Evolutionary conservation across 208 protist species (phyloP).

Genomic region (Porcisia deanei): DNA sequence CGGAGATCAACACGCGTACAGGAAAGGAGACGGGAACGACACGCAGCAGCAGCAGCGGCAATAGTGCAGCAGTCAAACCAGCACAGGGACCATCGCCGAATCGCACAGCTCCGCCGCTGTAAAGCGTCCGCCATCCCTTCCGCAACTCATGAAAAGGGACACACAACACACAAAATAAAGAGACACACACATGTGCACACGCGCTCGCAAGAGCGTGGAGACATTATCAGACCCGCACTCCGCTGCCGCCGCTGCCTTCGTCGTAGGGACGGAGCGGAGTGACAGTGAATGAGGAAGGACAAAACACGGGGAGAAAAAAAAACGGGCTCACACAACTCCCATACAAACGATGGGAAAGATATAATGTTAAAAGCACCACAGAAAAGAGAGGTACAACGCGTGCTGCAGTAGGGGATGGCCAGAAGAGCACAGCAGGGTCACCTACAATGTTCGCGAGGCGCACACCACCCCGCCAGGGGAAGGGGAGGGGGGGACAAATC

Average conservation of each 20-base stretch:
- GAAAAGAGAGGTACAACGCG: not conserved
- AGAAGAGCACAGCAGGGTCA: not conserved
- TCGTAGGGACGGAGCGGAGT: not conserved
- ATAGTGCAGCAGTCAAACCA: not conserved
- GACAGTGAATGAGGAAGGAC: not conserved
- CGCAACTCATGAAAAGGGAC: constrained; percentile 9
- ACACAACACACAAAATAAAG: not conserved
- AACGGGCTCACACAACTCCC: not conserved
- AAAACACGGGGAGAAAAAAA: not conserved
- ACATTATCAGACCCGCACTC: not conserved
- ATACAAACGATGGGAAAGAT: not conserved
- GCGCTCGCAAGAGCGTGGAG: not conserved
- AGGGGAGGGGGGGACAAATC: not conserved
- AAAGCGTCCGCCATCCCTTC: not conserved
- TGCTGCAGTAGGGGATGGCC: not conserved
- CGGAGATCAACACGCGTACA: constrained; percentile 4
- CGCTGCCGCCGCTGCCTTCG: not conserved
- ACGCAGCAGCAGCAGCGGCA: not conserved
- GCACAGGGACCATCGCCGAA: not conserved
- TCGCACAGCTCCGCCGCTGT: not conserved
- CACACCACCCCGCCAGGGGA: not conserved
- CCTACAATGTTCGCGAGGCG: not conserved
- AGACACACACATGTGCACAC: not conserved
- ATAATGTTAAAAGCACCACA: not conserved
- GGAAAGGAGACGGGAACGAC: not conserved